phyloP scores from a whole-genome alignment of 768 basidiomycete genomes.

The Phlebiopsis flavidoalba region DNA sequence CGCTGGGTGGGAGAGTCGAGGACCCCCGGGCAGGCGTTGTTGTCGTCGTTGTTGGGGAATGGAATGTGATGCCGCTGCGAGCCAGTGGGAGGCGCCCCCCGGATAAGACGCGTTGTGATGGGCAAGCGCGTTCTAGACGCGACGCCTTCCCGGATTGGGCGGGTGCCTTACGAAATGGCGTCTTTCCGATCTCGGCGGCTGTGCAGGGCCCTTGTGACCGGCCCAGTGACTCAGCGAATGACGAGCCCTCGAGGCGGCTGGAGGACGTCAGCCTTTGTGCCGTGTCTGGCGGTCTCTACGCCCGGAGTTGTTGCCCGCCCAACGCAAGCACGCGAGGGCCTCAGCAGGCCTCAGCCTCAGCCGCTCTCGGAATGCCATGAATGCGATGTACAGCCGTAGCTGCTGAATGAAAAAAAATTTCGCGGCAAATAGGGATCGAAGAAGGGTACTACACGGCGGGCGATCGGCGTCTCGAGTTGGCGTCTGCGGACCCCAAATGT shows the following conservation, averaged over 20 bases:
- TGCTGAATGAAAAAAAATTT: too few species aligned
- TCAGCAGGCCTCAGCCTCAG: too few species aligned
- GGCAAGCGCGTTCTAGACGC: slow-evolving; percentile 5
- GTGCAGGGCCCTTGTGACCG: slow-evolving; percentile 5
- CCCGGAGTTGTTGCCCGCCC: too few species aligned
- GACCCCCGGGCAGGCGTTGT: not conserved
- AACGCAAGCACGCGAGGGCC: too few species aligned
- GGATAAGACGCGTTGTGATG: slow-evolving; percentile 6
- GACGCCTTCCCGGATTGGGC: slow-evolving; percentile 4
- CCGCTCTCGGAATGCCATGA: too few species aligned
- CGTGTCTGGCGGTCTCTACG: not conserved
- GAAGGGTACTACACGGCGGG: not conserved
- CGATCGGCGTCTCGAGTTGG: slow-evolving; percentile 4
- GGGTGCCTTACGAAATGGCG: slow-evolving; percentile 11
- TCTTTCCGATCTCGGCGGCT: slow-evolving; percentile 12
- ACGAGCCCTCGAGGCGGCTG: slow-evolving; percentile 6
- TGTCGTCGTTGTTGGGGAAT: not conserved
- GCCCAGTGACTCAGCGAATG: slow-evolving; percentile 8
- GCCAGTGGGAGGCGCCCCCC: slow-evolving; percentile 9
- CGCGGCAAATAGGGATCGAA: not conserved
- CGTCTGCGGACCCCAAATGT: slow-evolving; percentile 7
- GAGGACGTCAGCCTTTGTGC: not conserved
- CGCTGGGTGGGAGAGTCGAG: not conserved
- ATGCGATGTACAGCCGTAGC: too few species aligned
- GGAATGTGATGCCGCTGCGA: not conserved